A percentile compares a stretch with the other conserved stretches of the same genome.
Evolutionary conservation across 441 rosid species (phyloP).

Genomic region (Erysimum pusillum): DNA sequence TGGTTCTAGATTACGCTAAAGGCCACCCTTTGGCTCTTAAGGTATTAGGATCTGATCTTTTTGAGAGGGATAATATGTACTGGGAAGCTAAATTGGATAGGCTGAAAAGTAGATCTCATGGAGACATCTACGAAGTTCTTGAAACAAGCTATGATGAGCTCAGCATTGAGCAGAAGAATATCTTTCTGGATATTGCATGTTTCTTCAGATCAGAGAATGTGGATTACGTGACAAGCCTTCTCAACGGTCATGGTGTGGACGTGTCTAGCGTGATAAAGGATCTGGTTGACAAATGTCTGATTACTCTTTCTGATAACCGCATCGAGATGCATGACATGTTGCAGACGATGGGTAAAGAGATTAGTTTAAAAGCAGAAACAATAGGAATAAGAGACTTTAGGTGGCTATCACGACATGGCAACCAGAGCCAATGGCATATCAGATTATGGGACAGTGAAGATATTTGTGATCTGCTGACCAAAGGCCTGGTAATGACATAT

Average conservation of each 20-base stretch:
- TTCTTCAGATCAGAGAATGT: conserved; percentile 43
- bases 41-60: conserved; percentile 49
- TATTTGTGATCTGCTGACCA: conserved; percentile 34
- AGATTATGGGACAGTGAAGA: conserved; percentile 44
- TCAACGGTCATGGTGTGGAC: conserved; percentile 34
- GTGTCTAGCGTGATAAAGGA: conserved; percentile 39
- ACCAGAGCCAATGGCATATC: conserved; percentile 26
- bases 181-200: conserved; percentile 59
- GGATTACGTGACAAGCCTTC: conserved; percentile 32
- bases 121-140: conserved; percentile 35
- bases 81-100: conserved; percentile 44
- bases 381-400: conserved; percentile 15
- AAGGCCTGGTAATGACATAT: conserved; percentile 36
- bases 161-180: conserved; percentile 37
- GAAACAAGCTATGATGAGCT: conserved; percentile 58
- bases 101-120: conserved; percentile 38
- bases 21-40: conserved; percentile 56
- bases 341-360: conserved; percentile 52
- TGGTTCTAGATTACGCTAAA: conserved; percentile 36
- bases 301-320: conserved; percentile 29
- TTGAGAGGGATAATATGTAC: conserved; percentile 13
- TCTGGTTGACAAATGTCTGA: conserved; percentile 47
- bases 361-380: conserved; percentile 42
- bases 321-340: conserved; percentile 57
- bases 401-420: conserved; percentile 31